A percentile compares a stretch with the other conserved stretches of the same genome.
Conservation (phyloP, 345 rosid genomes). For the Brassica rapa region DNA sequence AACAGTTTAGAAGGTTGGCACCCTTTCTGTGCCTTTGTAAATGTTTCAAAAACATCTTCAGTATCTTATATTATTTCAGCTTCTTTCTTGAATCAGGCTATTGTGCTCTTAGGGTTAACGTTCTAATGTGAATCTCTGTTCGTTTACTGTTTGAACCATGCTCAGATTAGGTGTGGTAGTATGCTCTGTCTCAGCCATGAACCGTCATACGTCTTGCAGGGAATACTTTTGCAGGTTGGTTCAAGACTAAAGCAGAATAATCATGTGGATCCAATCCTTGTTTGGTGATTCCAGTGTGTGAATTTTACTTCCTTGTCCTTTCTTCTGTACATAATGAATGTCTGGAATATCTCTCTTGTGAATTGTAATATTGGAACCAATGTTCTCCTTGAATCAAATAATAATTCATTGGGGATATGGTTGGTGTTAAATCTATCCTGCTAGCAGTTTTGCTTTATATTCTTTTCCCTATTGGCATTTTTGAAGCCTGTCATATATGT, state of each 20-base stretch:
- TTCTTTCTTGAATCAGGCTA: constrained; percentile 16
- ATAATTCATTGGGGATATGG: not conserved
- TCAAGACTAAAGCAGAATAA: not conserved
- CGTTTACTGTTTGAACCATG: constrained; percentile 4
- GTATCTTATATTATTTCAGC: not conserved
- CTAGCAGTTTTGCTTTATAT: constrained; percentile 19
- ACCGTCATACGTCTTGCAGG: not conserved
- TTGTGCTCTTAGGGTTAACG: not conserved
- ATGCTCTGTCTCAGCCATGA: constrained; percentile 12
- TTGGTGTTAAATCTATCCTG: constrained; percentile 21
- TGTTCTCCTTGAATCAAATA: not conserved
- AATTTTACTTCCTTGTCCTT: constrained; percentile 5
- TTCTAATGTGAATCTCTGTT: constrained; percentile 6
- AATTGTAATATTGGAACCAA: constrained; percentile 6
- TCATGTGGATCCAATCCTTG: constrained; percentile 9
- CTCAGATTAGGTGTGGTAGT: constrained; percentile 6
- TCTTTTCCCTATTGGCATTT: constrained; percentile 29
- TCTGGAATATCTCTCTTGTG: not conserved
- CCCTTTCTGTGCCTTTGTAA: constrained; percentile 18
- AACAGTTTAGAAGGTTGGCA: constrained; percentile 8
- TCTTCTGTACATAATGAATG: not conserved
- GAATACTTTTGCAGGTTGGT: constrained; percentile 18
- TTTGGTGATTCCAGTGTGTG: constrained; percentile 13
- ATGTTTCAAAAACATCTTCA: constrained; percentile 21
- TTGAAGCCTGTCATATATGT: constrained; percentile 12